Percentiles rank a stretch among this genome's conserved stretches.
Conservation (phyloP, 2,329 filamentous ascomycete species). For the Claviceps cyperi region DNA sequence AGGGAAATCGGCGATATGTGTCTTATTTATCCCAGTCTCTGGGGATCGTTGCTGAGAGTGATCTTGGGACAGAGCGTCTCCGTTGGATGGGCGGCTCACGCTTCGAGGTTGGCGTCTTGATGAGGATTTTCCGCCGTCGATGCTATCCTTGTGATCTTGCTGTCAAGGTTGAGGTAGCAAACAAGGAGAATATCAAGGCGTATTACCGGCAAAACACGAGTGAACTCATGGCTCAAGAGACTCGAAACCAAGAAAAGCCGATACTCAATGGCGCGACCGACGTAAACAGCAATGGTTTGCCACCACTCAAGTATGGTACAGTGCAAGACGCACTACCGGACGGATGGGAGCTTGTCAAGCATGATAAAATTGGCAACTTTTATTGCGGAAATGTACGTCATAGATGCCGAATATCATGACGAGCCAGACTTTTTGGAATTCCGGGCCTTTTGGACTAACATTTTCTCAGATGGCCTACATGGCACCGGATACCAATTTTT, state of each 20-base stretch:
- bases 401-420: neutral
- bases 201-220: slow-evolving; percentile 47
- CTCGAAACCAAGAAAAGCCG: neutral
- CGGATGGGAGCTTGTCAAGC: slow-evolving; percentile 60
- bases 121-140: slow-evolving; percentile 58
- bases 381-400: slow-evolving; percentile 69
- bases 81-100: slow-evolving; percentile 83
- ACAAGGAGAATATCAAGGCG: slow-evolving; percentile 59
- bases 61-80: slow-evolving; percentile 78
- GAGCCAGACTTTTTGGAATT: neutral
- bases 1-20: slow-evolving; percentile 57
- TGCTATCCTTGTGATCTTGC: slow-evolving; percentile 83
- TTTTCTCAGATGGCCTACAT: slow-evolving; percentile 67
- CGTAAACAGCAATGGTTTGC: slow-evolving; percentile 40
- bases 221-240: slow-evolving; percentile 11
- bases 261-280: neutral
- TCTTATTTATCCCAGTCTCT: slow-evolving; percentile 86
- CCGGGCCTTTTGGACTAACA: slow-evolving; percentile 5
- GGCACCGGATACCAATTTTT: slow-evolving; percentile 78
- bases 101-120: slow-evolving; percentile 75
- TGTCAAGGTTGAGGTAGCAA: slow-evolving; percentile 64
- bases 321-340: slow-evolving; percentile 61
- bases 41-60: slow-evolving; percentile 79
- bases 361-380: slow-evolving; percentile 76
- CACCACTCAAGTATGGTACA: slow-evolving; percentile 64